Base-by-base conservation (phyloP, 2,329 filamentous ascomycete species). In the Penicillium sp. region DNA sequence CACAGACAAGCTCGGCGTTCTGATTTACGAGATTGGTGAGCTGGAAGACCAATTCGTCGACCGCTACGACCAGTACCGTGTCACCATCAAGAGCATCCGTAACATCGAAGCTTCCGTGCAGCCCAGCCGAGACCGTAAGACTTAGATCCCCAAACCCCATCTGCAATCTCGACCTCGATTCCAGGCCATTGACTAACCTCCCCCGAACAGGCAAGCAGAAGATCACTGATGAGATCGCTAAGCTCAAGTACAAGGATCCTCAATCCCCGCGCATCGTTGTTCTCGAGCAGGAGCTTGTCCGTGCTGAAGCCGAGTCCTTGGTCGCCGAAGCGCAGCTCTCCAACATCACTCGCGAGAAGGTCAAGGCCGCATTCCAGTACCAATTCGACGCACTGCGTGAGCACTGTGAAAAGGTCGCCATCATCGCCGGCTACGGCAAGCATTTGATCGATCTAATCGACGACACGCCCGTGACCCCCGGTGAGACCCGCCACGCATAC, bases 51-150 rank as follows among this genome's bases (percentile, higher is more conserved):
- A 97, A 70, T 97, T 95, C 69, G 92, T 99, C 73, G 94, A 99
- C 75, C 90, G 92, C 69, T 99, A 99, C 76, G 94, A 99, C 75
- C 94, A 99, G 77, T 99, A 97, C 80, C 90, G 94, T 70, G 89
- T 99, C 52, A 99, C 94, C 49, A 95, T 99, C 78, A 99, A 99
- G 87, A 95, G 91, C 74, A 96, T 99, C 69, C 89, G 94, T 67
- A 99, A 99, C 77, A 99, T 99, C 61, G 94, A 99, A 76, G 92
- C 93, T 54, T 97, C 93, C 21, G 94, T 99, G 46, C 94, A 99
- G 77, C 94, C 94, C 51, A 96, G 92, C 80, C 85, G 94, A 77
- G 94, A 99, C 77, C 89, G 94, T 94, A 79, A 78, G 88, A 75
- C 47, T 4, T 7, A 4, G 24, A 26, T 7, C 24, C 24, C 24